Percentiles rank a stretch among this genome's conserved stretches.
Evolutionary conservation across 1,284 basidiomycete species (phyloP).

Genomic region (Cryptococcus sp.): DNA sequence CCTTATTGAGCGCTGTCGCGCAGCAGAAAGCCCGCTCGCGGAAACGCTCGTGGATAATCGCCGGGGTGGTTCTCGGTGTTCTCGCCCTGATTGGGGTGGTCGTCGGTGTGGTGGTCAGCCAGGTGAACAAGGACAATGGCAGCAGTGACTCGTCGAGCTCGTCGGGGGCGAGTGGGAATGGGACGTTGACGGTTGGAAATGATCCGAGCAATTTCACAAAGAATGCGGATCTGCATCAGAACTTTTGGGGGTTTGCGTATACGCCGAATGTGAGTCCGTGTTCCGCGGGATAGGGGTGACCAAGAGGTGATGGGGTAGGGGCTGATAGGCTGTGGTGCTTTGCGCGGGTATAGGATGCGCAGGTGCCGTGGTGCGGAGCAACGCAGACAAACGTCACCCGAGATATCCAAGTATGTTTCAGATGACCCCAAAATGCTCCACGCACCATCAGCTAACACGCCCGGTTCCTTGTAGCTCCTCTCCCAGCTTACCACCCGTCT

Average conservation of each 20-base stretch:
- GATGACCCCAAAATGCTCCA: not conserved
- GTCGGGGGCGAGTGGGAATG: slow-evolving; percentile 7
- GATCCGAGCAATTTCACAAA: slow-evolving; percentile 65
- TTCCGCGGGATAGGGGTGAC: not conserved
- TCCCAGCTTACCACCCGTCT: slow-evolving; percentile 48
- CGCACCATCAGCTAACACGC: not conserved
- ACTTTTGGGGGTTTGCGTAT: slow-evolving; percentile 72
- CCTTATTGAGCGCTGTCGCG: not conserved
- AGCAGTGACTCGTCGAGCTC: slow-evolving; percentile 7
- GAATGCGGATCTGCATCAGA: slow-evolving; percentile 60
- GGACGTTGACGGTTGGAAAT: slow-evolving; percentile 51
- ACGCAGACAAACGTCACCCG: slow-evolving; percentile 51
- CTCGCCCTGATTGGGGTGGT: slow-evolving; percentile 29
- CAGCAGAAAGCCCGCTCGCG: slow-evolving; percentile 5
- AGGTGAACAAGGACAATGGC: slow-evolving; percentile 22
- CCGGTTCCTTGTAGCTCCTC: slow-evolving; percentile 25
- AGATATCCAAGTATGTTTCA: slow-evolving; percentile 47
- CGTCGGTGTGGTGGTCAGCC: slow-evolving; percentile 34
- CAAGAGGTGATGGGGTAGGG: slow-evolving; percentile 1
- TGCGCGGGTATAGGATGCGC: slow-evolving; percentile 5
- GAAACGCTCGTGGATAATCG: slow-evolving; percentile 31
- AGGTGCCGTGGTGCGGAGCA: slow-evolving; percentile 49
- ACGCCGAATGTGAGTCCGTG: slow-evolving; percentile 57
- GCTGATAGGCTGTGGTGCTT: not conserved
- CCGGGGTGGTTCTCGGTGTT: slow-evolving; percentile 27